Percentiles rank a stretch among this genome's conserved stretches.
phyloP scores from a whole-genome alignment of 148 eudicot species.

The Oxyria digyna region DNA sequence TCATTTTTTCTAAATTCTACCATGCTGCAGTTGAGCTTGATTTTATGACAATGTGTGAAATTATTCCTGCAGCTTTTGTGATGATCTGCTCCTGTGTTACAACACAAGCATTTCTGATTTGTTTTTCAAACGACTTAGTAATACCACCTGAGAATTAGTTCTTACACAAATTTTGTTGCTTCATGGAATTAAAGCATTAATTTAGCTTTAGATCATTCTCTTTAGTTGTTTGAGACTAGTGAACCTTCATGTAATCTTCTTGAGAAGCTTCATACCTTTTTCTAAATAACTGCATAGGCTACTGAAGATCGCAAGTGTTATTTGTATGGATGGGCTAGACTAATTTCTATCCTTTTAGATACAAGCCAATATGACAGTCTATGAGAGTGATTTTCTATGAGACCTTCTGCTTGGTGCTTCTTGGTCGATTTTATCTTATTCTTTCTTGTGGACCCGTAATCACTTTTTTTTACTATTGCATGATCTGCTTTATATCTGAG shows the following conservation, averaged over 20 bases:
- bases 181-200: neutral
- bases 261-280: neutral
- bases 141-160: neutral
- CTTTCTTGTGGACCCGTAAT: neutral
- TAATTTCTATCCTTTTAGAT: neutral
- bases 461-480: neutral
- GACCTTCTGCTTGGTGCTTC: neutral
- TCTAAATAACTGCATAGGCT: neutral
- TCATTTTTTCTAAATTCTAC: neutral
- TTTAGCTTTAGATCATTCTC: neutral
- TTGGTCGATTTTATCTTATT: neutral
- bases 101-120: neutral
- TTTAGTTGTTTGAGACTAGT: neutral
- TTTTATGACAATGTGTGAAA: neutral
- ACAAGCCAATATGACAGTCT: neutral
- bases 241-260: neutral
- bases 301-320: neutral
- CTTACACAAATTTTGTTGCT: neutral
- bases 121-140: neutral
- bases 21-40: neutral
- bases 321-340: neutral
- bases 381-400: neutral
- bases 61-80: neutral
- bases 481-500: neutral
- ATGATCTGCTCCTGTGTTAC: neutral